Evolutionary conservation across 805 yeast species (phyloP).

Genomic region (Candida broadrunensis): DNA sequence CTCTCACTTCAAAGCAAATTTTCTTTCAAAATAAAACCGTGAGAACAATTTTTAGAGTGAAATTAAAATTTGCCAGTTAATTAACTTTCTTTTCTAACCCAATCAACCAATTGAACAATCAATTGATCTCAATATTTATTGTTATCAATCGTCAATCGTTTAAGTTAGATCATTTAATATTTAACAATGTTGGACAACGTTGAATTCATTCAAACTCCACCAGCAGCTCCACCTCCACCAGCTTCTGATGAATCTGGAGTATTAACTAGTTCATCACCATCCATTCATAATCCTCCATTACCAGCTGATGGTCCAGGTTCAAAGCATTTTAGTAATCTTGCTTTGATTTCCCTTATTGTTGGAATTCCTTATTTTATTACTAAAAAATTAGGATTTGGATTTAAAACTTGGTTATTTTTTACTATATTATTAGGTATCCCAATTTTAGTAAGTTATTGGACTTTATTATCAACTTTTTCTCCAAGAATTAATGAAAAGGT

Average conservation of each 20-base stretch:
- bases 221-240: constrained; percentile 22
- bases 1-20: neutral
- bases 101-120: neutral
- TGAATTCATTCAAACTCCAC: constrained; percentile 54
- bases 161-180: too few species aligned
- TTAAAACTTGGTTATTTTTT: constrained; percentile 63
- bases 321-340: constrained; percentile 64
- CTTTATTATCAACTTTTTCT: constrained; percentile 67
- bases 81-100: neutral
- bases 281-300: constrained; percentile 80
- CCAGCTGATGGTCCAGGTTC: constrained; percentile 93
- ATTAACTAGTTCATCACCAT: constrained; percentile 48
- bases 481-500: constrained; percentile 82
- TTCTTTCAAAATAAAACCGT: constrained; percentile 2
- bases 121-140: neutral
- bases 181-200: constrained; percentile 39
- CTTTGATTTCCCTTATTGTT: constrained; percentile 47
- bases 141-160: too few species aligned
- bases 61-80: too few species aligned
- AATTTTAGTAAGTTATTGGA: constrained; percentile 80
- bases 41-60: too few species aligned
- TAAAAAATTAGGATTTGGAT: constrained; percentile 67
- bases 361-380: constrained; percentile 63
- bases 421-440: constrained; percentile 58
- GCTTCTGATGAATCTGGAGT: constrained; percentile 34